Evolutionary conservation across 148 eudicot species (phyloP).

Genomic region (Mesembryanthemum crystallinum): DNA sequence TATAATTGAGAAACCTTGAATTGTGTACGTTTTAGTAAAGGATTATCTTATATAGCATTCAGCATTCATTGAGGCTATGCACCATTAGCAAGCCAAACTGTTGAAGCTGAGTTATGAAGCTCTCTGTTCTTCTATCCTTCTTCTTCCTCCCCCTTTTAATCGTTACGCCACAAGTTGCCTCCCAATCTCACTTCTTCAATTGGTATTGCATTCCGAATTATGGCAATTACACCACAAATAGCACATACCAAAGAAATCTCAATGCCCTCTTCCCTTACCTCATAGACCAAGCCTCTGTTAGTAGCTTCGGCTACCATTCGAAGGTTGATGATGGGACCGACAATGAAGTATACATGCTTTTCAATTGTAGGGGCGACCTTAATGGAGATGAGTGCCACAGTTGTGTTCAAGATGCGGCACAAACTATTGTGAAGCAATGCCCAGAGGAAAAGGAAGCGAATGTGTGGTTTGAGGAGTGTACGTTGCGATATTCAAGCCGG

Average conservation of each 20-base stretch:
- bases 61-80: no score
- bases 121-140: not conserved
- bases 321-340: constrained; percentile 11
- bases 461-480: constrained; percentile 22
- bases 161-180: not conserved
- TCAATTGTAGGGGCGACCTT: constrained; percentile 23
- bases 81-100: no score
- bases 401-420: constrained; percentile 10
- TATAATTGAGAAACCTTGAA: not conserved
- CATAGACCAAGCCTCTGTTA: not conserved
- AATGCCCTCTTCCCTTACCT: constrained; percentile 3
- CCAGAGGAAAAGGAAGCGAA: constrained; percentile 14
- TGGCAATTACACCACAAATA: constrained; percentile 12
- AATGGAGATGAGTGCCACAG: constrained; percentile 8
- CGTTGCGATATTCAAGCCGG: constrained; percentile 18
- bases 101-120: not conserved
- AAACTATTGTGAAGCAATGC: not conserved
- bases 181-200: not conserved
- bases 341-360: constrained; percentile 8
- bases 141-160: constrained; percentile 4
- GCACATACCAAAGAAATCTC: constrained; percentile 15
- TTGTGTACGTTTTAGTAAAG: not conserved
- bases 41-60: no score
- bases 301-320: not conserved
- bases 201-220: not conserved